Evolutionary conservation across 306 rosid genomes (phyloP), one percentile per base, ranked within the genome.

Genomic region (Prinsepia uniflora): DNA sequence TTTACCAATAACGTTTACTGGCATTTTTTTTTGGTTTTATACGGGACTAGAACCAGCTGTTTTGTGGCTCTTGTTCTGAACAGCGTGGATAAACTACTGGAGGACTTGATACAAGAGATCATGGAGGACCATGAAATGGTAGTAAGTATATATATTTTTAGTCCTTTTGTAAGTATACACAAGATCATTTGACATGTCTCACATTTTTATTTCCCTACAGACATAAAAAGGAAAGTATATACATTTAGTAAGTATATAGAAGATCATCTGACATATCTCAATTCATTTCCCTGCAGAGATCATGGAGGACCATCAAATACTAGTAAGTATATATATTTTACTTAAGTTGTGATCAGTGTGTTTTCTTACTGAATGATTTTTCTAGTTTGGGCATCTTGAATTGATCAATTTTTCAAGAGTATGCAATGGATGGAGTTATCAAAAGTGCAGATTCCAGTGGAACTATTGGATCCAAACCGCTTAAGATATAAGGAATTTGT

Each of bases 341-440:
- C 30, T 24, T 24, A 24, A 24, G 30, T 24, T 24, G 0, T 24
- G 30, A 24, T 24, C 30, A 2, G 30, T 24, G 30, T 24, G 30
- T 63, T 63, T 63, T 63, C 34, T 41, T 42, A 10, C 1, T 42
- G 50, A 40, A 18, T 41, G 30, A 44, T 36, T 74, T 70, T 69
- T 72, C 49, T 78, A 93, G 98, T 93, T 88, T 76, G 98, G 98
- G 71, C 98, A 93, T 84, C 98, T 97, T 17, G 98, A 93, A 72
- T 93, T 96, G 98, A 84, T 93, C 45, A 97, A 93, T 83, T 93
- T 93, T 80, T 97, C 98, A 67, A 87, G 98, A 90, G 98, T 90
- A 77, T 97, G 97, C 80, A 93, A 93, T 81, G 97, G 55, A 42
- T 93, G 98, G 98, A 93, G 96, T 76, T 93, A 93, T 76, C 94